Evolutionary conservation across 2,329 filamentous ascomycete genomes (phyloP), one percentile per base, ranked within the genome.

Genomic region (Mycogone perniciosa): DNA sequence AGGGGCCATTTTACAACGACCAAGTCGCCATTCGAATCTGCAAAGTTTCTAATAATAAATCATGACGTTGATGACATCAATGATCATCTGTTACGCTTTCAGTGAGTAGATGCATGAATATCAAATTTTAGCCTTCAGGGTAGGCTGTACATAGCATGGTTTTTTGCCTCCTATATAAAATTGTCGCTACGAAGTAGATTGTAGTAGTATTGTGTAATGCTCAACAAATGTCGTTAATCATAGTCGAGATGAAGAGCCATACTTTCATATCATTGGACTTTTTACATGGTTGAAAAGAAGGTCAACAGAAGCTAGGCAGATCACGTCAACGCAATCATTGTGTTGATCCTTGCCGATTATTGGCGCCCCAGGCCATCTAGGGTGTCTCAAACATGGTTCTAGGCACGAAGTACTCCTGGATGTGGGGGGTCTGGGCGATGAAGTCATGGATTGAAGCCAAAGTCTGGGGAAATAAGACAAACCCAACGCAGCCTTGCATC

Each of bases 1-100:
- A 68, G 26, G 84, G 84, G 1, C 84, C 84, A 4, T 87, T 87
- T 60, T 87, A 85, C 66, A 75, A 71, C 55, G 77, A 80, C 50
- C 57, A 67, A n/a, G 76, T 79, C 4, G 76, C 77, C 5, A 84
- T 86, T 55, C 76, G 76, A 56, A 78, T 86, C 13, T 70, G 60
- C 53, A 64, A 56, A 51, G 60, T 68, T 13, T 65, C 57, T 5
- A 63, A 48, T 45, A 33, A 51, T 34, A 31, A 33, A 33, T 11
- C 35, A 34, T 13, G 10, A 29, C 20, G 20, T 37, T 9, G 20
- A 20, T 20, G 20, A 20, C 20, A 20, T 20, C 6, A n/a, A 40
- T 30, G 20, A 13, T 49, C 40, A 37, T 20, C 42, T 29, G 10
- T 20, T 6, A 26, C 9, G 4, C 8, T 31, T 13, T 7, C 6